Percentiles rank a stretch among this genome's conserved stretches.
Evolutionary conservation across 305 asterid genomes (phyloP).

Genomic region (Caryopteris hybrid): DNA sequence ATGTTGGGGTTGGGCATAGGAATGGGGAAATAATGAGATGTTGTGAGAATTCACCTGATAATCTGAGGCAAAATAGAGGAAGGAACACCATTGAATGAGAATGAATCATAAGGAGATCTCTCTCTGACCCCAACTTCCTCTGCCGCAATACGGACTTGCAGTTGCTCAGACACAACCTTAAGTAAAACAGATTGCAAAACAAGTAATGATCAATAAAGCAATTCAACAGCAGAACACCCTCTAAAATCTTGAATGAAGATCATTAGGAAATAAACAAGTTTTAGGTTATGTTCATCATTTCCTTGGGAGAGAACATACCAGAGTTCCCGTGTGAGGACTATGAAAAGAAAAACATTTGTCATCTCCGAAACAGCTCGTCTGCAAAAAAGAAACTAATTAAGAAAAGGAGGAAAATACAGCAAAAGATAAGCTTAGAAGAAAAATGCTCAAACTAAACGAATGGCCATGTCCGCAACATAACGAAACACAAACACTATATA

Average conservation of each 20-base stretch:
- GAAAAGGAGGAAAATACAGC: slow-evolving; percentile 12
- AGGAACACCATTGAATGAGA: slow-evolving; percentile 66
- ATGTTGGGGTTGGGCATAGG: background rate
- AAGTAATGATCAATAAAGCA: slow-evolving; percentile 17
- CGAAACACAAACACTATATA: background rate
- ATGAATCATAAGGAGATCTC: slow-evolving; percentile 76
- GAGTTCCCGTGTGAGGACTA: slow-evolving; percentile 48
- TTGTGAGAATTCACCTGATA: slow-evolving; percentile 43
- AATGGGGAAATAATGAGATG: background rate
- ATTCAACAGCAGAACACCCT: slow-evolving; percentile 8
- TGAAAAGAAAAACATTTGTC: slow-evolving; percentile 74
- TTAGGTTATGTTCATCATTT: background rate
- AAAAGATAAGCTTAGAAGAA: slow-evolving; percentile 11
- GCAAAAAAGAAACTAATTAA: slow-evolving; percentile 29
- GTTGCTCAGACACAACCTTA: slow-evolving; percentile 57
- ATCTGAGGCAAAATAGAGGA: slow-evolving; percentile 70
- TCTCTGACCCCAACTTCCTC: slow-evolving; percentile 80
- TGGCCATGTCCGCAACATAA: background rate
- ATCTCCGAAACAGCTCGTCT: slow-evolving; percentile 67
- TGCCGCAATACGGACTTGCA: slow-evolving; percentile 76
- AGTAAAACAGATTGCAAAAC: slow-evolving; percentile 22
- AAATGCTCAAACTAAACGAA: slow-evolving; percentile 1
- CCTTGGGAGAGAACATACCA: slow-evolving; percentile 35
- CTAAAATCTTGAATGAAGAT: slow-evolving; percentile 15
- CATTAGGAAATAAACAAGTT: background rate